These are phyloP conservation scores for Cladosporium cucumerinum DNA, from an alignment of 2,329 filamentous ascomycete species.

Conservation along the genomic window DNA sequence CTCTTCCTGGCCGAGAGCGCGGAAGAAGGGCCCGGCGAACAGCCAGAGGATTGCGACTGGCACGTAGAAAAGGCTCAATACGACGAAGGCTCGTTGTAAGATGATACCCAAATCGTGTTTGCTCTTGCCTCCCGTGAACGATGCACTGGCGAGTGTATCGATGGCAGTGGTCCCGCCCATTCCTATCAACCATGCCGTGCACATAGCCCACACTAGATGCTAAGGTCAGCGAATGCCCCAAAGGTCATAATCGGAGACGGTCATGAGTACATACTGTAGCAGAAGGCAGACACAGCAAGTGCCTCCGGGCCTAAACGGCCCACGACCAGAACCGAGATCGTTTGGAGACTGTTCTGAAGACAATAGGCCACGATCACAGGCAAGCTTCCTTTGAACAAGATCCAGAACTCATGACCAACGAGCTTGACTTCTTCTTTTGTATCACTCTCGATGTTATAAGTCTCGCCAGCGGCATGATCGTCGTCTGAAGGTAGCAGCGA, in stretches of 20 bases:
- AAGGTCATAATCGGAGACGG: neutral
- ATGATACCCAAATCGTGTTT: conserved; percentile 75
- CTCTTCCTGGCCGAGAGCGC: conserved; percentile 70
- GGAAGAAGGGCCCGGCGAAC: conserved; percentile 71
- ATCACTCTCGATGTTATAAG: conserved; percentile 39
- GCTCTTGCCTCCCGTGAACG: conserved; percentile 76
- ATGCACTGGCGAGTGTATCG: conserved; percentile 78
- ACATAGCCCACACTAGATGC: conserved; percentile 72
- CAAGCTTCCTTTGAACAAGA: conserved; percentile 65
- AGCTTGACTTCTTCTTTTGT: conserved; percentile 36
- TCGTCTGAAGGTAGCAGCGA: conserved; percentile 41
- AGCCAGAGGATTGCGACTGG: conserved; percentile 72
- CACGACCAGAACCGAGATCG: conserved; percentile 74
- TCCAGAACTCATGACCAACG: conserved; percentile 59
- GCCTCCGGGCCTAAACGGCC: conserved; percentile 76
- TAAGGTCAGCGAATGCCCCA: neutral
- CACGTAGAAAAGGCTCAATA: conserved; percentile 69
- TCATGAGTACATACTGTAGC: conserved; percentile 55
- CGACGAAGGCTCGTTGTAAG: conserved; percentile 70
- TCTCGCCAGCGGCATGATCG: conserved; percentile 36
- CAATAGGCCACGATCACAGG: conserved; percentile 83
- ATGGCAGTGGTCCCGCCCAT: conserved; percentile 82
- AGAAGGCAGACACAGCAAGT: conserved; percentile 77
- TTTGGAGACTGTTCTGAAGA: conserved; percentile 82
- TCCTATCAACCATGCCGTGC: conserved; percentile 80